A percentile compares a stretch with the other conserved stretches of the same genome.
These are phyloP conservation scores for Zea luxurians DNA, from an alignment of 176 grass and related monocot genomes.

Conservation along the genomic window DNA sequence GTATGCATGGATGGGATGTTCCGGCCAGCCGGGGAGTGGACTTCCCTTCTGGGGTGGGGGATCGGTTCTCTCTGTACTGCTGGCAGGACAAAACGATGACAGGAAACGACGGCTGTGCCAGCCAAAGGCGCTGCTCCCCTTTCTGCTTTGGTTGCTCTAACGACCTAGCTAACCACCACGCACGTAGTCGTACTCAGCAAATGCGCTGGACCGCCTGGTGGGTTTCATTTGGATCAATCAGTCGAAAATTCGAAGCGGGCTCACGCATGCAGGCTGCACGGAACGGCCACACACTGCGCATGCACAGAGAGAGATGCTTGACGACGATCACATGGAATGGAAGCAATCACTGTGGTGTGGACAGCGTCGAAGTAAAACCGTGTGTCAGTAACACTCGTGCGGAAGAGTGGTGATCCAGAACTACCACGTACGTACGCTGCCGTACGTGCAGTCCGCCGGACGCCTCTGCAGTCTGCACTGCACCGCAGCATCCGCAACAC, in stretches of 20 bases:
- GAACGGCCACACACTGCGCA: not conserved
- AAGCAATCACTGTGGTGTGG: too few relatives aligned
- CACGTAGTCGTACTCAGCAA: constrained; percentile 4
- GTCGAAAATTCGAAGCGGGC: not conserved
- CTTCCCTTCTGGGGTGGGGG: constrained; percentile 3
- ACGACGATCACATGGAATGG: too few relatives aligned
- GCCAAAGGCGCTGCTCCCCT: not conserved
- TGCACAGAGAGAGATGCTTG: not conserved
- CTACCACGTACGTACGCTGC: too few relatives aligned
- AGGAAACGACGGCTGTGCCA: constrained; percentile 7
- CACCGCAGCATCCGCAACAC: too few relatives aligned
- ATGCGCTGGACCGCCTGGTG: not conserved
- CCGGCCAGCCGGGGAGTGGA: not conserved
- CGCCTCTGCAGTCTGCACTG: too few relatives aligned
- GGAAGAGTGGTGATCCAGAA: too few relatives aligned
- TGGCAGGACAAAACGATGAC: constrained; percentile 13
- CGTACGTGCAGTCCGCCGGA: too few relatives aligned
- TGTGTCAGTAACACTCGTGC: too few relatives aligned
- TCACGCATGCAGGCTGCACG: not conserved
- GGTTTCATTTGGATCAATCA: too few relatives aligned
- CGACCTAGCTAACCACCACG: constrained; percentile 25
- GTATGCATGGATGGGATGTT: not conserved
- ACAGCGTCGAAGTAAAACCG: not conserved
- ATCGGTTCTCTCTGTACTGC: constrained; percentile 21
- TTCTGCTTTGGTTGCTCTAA: constrained; percentile 19